A percentile compares a stretch with the other conserved stretches of the same genome.
Evolutionary conservation across 2,329 filamentous ascomycete species (phyloP).

Genomic region (Samsoniella hepiali): DNA sequence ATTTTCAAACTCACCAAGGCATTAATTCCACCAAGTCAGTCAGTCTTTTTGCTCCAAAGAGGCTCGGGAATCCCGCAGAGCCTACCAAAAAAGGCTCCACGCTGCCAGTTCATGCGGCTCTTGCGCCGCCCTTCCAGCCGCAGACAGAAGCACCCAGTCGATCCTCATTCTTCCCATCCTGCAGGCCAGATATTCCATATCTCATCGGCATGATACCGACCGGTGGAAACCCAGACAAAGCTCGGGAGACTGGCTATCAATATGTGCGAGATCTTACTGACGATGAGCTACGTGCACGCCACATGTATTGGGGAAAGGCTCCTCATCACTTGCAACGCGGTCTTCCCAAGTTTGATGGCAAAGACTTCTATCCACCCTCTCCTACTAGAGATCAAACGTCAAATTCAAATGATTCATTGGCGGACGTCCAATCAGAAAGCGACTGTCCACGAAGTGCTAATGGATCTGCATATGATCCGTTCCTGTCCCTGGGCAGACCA

Average conservation of each 20-base stretch:
- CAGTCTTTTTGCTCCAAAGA: slow-evolving; percentile 23
- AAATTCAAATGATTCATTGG: neutral
- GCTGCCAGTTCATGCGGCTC: slow-evolving; percentile 45
- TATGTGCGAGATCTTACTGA: slow-evolving; percentile 57
- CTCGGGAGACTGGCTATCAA: slow-evolving; percentile 46
- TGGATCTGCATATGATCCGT: slow-evolving; percentile 23
- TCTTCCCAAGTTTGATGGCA: slow-evolving; percentile 62
- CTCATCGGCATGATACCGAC: slow-evolving; percentile 51
- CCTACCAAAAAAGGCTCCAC: slow-evolving; percentile 34
- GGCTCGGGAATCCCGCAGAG: slow-evolving; percentile 25
- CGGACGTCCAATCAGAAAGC: slow-evolving; percentile 6
- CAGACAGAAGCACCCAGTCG: slow-evolving; percentile 8
- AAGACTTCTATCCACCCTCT: slow-evolving; percentile 60
- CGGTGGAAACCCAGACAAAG: slow-evolving; percentile 40
- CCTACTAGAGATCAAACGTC: slow-evolving; percentile 39
- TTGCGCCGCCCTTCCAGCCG: slow-evolving; percentile 49
- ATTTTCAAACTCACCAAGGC: slow-evolving; percentile 23
- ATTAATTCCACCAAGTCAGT: slow-evolving; percentile 31
- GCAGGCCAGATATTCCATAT: slow-evolving; percentile 42
- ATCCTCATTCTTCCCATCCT: neutral
- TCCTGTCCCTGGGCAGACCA: slow-evolving; percentile 22
- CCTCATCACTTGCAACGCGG: slow-evolving; percentile 48
- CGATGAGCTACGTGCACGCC: slow-evolving; percentile 56
- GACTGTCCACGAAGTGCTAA: slow-evolving; percentile 2
- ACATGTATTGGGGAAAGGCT: slow-evolving; percentile 59